Percentiles rank a stretch among this genome's conserved stretches.
Conservation (phyloP, 2,329 filamentous ascomycete genomes). For the Pseudogymnoascus sp. region DNA sequence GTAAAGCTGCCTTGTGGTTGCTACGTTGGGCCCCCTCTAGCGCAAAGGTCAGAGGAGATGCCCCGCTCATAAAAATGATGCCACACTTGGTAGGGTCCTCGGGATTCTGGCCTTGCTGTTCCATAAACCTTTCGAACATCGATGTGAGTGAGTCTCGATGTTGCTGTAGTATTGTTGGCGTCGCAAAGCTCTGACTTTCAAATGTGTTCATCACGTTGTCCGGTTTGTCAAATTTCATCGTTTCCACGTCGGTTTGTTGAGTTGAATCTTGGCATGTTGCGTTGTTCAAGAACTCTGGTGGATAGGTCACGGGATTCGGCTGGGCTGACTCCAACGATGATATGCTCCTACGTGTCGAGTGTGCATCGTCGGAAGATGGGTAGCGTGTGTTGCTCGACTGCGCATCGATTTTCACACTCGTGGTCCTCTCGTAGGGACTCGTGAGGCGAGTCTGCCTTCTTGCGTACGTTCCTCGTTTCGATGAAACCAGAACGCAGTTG, state of each 20-base stretch:
- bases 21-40: slow-evolving; percentile 7
- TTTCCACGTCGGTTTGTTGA: no score
- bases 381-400: no score
- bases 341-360: no score
- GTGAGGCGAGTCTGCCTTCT: slow-evolving; percentile 4
- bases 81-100: slow-evolving; percentile 8
- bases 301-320: background rate
- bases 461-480: slow-evolving; percentile 9
- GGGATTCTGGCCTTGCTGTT: slow-evolving; percentile 10
- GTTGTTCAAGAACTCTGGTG: background rate
- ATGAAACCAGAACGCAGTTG: slow-evolving; percentile 8
- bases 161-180: background rate
- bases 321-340: background rate
- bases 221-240: no score
- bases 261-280: slow-evolving; percentile 4
- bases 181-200: background rate
- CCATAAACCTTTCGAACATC: slow-evolving; percentile 12
- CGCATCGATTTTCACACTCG: background rate
- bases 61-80: slow-evolving; percentile 9
- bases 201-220: no score
- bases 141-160: slow-evolving; percentile 10
- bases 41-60: slow-evolving; percentile 12
- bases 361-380: no score
- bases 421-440: slow-evolving; percentile 5
- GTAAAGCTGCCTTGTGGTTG: background rate